Percentiles rank a stretch among this genome's conserved stretches.
These are phyloP conservation scores for Stevia rebaudiana DNA, from an alignment of 140 eudicot genomes.

Conservation along the genomic window DNA sequence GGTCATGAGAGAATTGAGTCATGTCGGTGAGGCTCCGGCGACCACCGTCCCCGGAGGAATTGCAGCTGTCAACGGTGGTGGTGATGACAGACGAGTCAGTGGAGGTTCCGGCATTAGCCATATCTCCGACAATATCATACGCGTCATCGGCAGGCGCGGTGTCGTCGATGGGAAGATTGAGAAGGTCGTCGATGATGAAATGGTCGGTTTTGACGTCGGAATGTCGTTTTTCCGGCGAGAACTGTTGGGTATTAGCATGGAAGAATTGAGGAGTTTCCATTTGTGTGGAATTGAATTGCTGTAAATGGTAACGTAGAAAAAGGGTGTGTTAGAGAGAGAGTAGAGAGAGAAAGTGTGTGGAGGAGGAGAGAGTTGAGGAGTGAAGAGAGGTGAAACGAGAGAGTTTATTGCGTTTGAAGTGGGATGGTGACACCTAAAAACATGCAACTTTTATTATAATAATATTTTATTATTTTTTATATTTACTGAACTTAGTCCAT, in stretches of 20 bases:
- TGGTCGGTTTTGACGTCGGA: constrained; percentile 42
- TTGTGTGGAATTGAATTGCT: constrained; percentile 6
- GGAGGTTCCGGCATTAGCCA: constrained; percentile 25
- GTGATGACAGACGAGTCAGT: constrained; percentile 45
- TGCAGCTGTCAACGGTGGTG: constrained; percentile 51
- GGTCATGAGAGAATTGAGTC: constrained; percentile 62
- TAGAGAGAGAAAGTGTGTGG: constrained; percentile 41
- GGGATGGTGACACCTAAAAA: constrained; percentile 63
- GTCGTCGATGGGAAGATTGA: constrained; percentile 75
- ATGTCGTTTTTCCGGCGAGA: constrained; percentile 39
- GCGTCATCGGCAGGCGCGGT: constrained; percentile 3
- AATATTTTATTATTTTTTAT: neutral
- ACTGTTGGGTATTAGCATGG: constrained; percentile 20
- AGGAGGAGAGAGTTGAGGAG: constrained; percentile 44
- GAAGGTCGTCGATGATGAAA: constrained; percentile 79
- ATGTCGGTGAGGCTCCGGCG: constrained; percentile 39
- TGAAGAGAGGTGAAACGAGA: constrained; percentile 49
- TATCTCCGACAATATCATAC: constrained; percentile 19
- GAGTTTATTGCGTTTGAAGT: constrained; percentile 91
- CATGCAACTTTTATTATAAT: constrained; percentile 34
- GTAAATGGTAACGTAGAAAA: constrained; percentile 24
- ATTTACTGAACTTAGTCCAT: no score
- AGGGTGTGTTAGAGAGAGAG: constrained; percentile 31
- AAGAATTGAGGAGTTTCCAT: constrained; percentile 56
- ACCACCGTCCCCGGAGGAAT: constrained; percentile 48